A percentile compares a stretch with the other conserved stretches of the same genome.
Evolutionary conservation across 371 early-diverging fungal species (phyloP).

Genomic region (Rhizopus arrhizus): DNA sequence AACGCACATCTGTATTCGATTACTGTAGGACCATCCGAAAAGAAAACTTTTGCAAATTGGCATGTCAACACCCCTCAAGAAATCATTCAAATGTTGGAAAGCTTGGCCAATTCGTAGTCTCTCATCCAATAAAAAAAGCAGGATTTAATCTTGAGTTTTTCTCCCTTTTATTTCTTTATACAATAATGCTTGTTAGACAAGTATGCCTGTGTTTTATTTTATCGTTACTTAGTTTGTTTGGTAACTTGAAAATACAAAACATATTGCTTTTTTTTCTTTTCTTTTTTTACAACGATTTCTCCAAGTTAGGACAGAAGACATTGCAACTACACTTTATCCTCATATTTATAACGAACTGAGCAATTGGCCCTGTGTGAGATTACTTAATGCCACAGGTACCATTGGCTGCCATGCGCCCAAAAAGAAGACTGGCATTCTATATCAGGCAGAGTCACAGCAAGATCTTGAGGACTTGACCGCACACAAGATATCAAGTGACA

Average conservation of each 20-base stretch:
- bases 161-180: constrained; percentile 1
- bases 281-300: background rate
- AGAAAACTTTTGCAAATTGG: constrained; percentile 84
- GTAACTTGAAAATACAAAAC: background rate
- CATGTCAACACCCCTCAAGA: constrained; percentile 61
- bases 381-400: constrained; percentile 57
- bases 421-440: constrained; percentile 62
- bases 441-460: constrained; percentile 47
- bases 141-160: background rate
- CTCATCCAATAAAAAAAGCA: background rate
- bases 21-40: constrained; percentile 55
- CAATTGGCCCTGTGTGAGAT: constrained; percentile 64
- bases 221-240: constrained; percentile 1
- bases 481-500: constrained; percentile 36
- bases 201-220: constrained; percentile 13
- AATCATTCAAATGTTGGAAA: constrained; percentile 44
- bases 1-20: constrained; percentile 28
- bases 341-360: constrained; percentile 56
- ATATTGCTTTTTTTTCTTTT: background rate
- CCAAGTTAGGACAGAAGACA: constrained; percentile 36
- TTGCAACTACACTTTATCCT: constrained; percentile 51
- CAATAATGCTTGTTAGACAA: constrained; percentile 14
- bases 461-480: constrained; percentile 55
- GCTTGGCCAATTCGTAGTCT: constrained; percentile 11
- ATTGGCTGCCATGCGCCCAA: constrained; percentile 59